Percentiles rank a stretch among this genome's conserved stretches.
These are phyloP conservation scores for Fusarium oxysporum DNA, from an alignment of 2,329 filamentous ascomycete genomes.

Conservation along the genomic window DNA sequence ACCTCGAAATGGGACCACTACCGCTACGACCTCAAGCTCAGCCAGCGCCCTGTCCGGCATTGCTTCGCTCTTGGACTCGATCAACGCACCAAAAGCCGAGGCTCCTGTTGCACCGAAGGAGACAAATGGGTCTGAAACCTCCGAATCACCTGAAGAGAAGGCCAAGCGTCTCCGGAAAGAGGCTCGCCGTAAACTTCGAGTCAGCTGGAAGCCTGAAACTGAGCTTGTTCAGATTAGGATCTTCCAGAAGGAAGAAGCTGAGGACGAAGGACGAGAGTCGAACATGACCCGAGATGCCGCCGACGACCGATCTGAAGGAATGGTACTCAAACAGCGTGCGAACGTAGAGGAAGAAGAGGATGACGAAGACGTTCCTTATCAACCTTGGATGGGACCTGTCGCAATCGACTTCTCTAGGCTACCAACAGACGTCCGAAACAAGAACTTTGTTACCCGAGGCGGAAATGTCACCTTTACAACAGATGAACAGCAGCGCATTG, in stretches of 20 bases:
- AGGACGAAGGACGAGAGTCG: slow-evolving; percentile 74
- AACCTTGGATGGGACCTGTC: slow-evolving; percentile 63
- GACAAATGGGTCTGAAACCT: slow-evolving; percentile 58
- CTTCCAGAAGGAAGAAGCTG: slow-evolving; percentile 78
- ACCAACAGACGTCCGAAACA: slow-evolving; percentile 57
- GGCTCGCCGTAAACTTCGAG: slow-evolving; percentile 74
- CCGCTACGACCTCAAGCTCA: slow-evolving; percentile 15
- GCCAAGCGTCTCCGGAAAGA: slow-evolving; percentile 78
- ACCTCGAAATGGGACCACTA: slow-evolving; percentile 47
- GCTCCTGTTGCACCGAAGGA: slow-evolving; percentile 64
- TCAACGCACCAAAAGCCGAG: slow-evolving; percentile 57
- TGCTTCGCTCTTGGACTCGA: slow-evolving; percentile 65
- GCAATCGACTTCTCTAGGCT: slow-evolving; percentile 61
- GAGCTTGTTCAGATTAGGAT: slow-evolving; percentile 74
- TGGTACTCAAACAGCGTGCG: slow-evolving; percentile 70
- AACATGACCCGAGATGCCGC: slow-evolving; percentile 78
- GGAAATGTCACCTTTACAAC: slow-evolving; percentile 64
- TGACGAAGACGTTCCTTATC: slow-evolving; percentile 66
- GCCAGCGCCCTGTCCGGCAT: slow-evolving; percentile 60
- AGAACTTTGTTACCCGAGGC: slow-evolving; percentile 66
- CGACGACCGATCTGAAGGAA: slow-evolving; percentile 79
- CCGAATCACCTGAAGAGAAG: slow-evolving; percentile 76
- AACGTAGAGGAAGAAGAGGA: slow-evolving; percentile 65
- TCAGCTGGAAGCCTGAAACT: slow-evolving; percentile 76
- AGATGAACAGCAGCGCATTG: slow-evolving; percentile 66